Percentiles rank a stretch among this genome's conserved stretches.
These are phyloP conservation scores for Salix suchowensis DNA, from an alignment of 345 rosid species.

Conservation along the genomic window DNA sequence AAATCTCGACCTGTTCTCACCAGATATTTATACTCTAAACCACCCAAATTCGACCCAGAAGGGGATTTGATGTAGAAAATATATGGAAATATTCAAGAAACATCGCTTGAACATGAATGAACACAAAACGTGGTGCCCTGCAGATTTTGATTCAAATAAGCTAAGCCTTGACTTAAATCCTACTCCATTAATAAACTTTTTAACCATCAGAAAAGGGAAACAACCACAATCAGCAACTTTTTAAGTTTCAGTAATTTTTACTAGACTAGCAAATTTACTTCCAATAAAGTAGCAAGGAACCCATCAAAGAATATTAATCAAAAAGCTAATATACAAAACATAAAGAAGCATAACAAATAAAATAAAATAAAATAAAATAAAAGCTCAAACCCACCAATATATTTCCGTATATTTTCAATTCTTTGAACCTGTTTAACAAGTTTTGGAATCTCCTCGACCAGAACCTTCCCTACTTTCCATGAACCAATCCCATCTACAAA, in stretches of 20 bases:
- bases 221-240: too few relatives aligned
- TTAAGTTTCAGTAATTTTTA: too few relatives aligned
- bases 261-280: too few relatives aligned
- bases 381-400: constrained; percentile 41
- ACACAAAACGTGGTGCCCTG: too few relatives aligned
- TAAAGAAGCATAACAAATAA: background rate
- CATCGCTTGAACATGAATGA: too few relatives aligned
- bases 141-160: too few relatives aligned
- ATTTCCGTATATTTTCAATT: constrained; percentile 37
- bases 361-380: background rate
- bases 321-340: background rate
- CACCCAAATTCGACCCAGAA: background rate
- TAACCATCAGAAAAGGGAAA: too few relatives aligned
- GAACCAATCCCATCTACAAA: constrained; percentile 42
- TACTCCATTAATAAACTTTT: too few relatives aligned
- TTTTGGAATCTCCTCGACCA: constrained; percentile 38
- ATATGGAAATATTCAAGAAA: too few relatives aligned
- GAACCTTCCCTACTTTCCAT: constrained; percentile 20
- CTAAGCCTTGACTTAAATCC: too few relatives aligned
- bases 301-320: background rate
- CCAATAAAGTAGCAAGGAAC: too few relatives aligned
- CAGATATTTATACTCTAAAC: background rate
- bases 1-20: background rate
- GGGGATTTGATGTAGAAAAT: background rate
- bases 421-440: constrained; percentile 44